Percentiles rank a stretch among this genome's conserved stretches.
These are phyloP conservation scores for Candida krabiensis DNA, from an alignment of 805 yeast genomes.

Conservation along the genomic window DNA sequence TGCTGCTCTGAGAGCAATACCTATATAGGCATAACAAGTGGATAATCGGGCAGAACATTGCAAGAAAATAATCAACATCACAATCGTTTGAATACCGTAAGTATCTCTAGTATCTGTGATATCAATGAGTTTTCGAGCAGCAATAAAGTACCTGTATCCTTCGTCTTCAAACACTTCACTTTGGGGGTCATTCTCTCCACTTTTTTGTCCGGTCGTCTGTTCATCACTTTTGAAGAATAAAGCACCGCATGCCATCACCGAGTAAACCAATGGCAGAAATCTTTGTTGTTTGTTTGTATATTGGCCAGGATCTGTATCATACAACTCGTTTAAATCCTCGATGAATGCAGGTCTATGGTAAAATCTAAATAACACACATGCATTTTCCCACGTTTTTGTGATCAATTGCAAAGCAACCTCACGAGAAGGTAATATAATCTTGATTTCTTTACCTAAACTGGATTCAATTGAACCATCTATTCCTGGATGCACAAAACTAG, in stretches of 20 bases:
- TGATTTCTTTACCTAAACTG: conserved; percentile 49
- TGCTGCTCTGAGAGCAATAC: conserved; percentile 82
- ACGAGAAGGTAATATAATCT: conserved; percentile 72
- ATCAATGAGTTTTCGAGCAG: conserved; percentile 76
- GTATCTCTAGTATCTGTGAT: conserved; percentile 82
- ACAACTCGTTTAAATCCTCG: conserved; percentile 70
- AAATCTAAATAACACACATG: conserved; percentile 82
- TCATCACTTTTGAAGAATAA: conserved; percentile 60
- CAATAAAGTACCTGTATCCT: conserved; percentile 77
- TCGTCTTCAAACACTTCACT: conserved; percentile 59
- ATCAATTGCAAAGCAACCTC: conserved; percentile 70
- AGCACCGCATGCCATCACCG: conserved; percentile 88
- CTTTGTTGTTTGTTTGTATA: conserved; percentile 72
- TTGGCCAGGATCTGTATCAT: conserved; percentile 70
- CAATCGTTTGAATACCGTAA: conserved; percentile 79
- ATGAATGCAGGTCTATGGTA: conserved; percentile 82
- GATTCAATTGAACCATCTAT: conserved; percentile 41
- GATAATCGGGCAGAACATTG: conserved; percentile 88
- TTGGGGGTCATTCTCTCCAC: conserved; percentile 28
- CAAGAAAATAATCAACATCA: conserved; percentile 80
- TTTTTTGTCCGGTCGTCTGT: conserved; percentile 28
- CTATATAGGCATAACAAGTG: conserved; percentile 86
- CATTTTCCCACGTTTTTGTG: conserved; percentile 78
- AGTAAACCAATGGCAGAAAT: conserved; percentile 76
- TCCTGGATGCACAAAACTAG: conserved; percentile 25